These are phyloP conservation scores for Crithidia sp. DNA, from an alignment of 208 protist genomes.

Conservation along the genomic window DNA sequence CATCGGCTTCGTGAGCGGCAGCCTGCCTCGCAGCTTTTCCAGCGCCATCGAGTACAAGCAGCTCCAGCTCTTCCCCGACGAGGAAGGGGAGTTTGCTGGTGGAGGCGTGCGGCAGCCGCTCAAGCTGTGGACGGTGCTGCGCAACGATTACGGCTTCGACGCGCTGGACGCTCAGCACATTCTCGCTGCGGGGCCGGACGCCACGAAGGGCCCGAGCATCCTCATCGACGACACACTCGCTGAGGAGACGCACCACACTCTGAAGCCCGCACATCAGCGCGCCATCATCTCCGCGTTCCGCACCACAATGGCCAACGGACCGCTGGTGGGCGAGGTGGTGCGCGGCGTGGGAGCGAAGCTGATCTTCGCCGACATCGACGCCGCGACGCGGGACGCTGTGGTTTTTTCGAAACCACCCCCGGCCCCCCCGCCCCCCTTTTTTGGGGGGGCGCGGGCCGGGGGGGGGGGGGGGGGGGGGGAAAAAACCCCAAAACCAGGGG, in stretches of 20 bases:
- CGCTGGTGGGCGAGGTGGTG: slow-evolving; percentile 97
- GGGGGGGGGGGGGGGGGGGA: too few relatives aligned
- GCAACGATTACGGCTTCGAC: slow-evolving; percentile 95
- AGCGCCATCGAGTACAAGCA: slow-evolving; percentile 59
- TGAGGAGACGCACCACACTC: slow-evolving; percentile 50
- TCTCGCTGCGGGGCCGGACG: slow-evolving; percentile 94
- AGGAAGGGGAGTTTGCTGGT: background rate
- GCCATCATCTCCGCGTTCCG: slow-evolving; percentile 89
- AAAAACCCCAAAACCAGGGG: too few relatives aligned
- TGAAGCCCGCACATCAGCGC: slow-evolving; percentile 90
- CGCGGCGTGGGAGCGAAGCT: slow-evolving; percentile 62
- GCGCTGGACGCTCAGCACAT: slow-evolving; percentile 93
- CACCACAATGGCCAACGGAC: slow-evolving; percentile 89
- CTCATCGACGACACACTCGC: slow-evolving; percentile 97
- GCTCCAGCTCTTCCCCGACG: slow-evolving; percentile 47
- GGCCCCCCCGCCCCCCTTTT: too few relatives aligned
- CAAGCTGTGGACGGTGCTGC: slow-evolving; percentile 60
- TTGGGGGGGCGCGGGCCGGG: too few relatives aligned
- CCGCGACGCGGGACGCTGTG: slow-evolving; percentile 38
- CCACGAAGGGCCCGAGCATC: slow-evolving; percentile 93
- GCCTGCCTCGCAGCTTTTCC: slow-evolving; percentile 42
- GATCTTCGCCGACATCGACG: slow-evolving; percentile 59
- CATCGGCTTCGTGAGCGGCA: slow-evolving; percentile 58
- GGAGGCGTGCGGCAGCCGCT: slow-evolving; percentile 22
- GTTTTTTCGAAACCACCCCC: slow-evolving; percentile 91